Conservation (phyloP, 108 stramenopile genomes). For the Cylindrotheca closterium region DNA sequence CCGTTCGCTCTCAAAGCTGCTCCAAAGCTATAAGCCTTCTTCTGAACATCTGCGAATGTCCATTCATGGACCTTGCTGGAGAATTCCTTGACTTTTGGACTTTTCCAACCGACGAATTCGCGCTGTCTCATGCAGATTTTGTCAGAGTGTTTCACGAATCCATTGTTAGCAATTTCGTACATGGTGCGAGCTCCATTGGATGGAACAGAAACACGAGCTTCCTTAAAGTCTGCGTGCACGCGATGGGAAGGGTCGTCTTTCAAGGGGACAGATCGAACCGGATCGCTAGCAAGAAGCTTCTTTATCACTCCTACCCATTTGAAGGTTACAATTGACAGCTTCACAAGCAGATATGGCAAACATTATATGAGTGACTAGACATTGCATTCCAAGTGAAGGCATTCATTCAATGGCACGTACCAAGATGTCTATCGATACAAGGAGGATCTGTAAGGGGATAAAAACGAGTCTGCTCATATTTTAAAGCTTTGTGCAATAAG, state of each 20-base stretch:
- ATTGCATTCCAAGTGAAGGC: background rate
- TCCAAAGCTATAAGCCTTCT: constrained; percentile 22
- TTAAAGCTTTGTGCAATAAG: no score
- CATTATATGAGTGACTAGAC: background rate
- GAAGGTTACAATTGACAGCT: constrained; percentile 77
- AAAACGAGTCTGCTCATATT: constrained; percentile 40
- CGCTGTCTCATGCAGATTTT: constrained; percentile 68
- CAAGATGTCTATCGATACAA: constrained; percentile 72
- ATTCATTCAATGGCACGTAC: constrained; percentile 38
- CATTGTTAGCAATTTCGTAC: constrained; percentile 51
- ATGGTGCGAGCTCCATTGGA: constrained; percentile 64
- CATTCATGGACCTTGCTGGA: constrained; percentile 50
- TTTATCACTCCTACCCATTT: constrained; percentile 73
- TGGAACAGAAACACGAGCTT: constrained; percentile 42
- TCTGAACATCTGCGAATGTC: constrained; percentile 24
- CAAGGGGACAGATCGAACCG: constrained; percentile 68
- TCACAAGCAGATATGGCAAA: no score
- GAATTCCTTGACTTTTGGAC: constrained; percentile 74
- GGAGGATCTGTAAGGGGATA: constrained; percentile 71
- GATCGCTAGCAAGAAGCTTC: constrained; percentile 46
- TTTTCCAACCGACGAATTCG: constrained; percentile 69
- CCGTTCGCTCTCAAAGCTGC: constrained; percentile 20
- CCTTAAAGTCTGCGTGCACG: constrained; percentile 51
- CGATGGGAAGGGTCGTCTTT: constrained; percentile 67
- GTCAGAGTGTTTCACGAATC: constrained; percentile 45